Evolutionary conservation across 305 asterid species (phyloP), one percentile per base, ranked within the genome.

Genomic region (Galium porrigens): DNA sequence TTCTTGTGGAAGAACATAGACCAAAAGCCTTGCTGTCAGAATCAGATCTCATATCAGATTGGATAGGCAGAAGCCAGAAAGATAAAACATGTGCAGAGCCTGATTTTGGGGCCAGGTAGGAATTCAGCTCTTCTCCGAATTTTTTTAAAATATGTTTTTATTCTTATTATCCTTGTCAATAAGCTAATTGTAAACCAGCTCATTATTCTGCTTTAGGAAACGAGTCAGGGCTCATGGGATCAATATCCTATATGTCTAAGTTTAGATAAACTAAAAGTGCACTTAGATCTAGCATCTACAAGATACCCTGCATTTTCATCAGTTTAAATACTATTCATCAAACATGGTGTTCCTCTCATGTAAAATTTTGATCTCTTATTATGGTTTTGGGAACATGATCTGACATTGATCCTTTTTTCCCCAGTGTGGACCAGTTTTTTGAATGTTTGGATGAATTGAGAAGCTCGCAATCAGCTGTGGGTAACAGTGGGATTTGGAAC

Each of bases 351-450:
- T 22, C 46, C 41, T 49, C n/a, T 58, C 42, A 57, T 10, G 14
- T 42, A 18, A 15, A 48, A 22, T 15, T 32, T 63, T 52, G 15
- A 20, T 27, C 55, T 39, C 34, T 33, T 58, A 34, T 64, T 58
- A 17, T 49, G 58, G 29, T 18, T 55, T 62, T 34, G 44, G 61
- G 17, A 42, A 42, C 49, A 72, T 68, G 63, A 65, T 30, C 51
- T 65, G 17, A 76, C 22, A 66, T 57, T 68, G 34, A 11, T 66
- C 52, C 49, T 3, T 15, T 71, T 29, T 9, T 30, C 69, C 80
- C 85, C 97, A 94, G 99, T 18, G 87, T 90, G 84, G 89, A 94
- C 80, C 99, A 90, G 77, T 94, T 94, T 75, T 94, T 94, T 69
- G 97, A 90, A 80, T 94, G 99, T 78, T 81, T 90, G 72, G 99